Evolutionary conservation across 805 yeast genomes (phyloP), one percentile per base, ranked within the genome.

Genomic region (Zygosaccharomyces pseudorouxii): DNA sequence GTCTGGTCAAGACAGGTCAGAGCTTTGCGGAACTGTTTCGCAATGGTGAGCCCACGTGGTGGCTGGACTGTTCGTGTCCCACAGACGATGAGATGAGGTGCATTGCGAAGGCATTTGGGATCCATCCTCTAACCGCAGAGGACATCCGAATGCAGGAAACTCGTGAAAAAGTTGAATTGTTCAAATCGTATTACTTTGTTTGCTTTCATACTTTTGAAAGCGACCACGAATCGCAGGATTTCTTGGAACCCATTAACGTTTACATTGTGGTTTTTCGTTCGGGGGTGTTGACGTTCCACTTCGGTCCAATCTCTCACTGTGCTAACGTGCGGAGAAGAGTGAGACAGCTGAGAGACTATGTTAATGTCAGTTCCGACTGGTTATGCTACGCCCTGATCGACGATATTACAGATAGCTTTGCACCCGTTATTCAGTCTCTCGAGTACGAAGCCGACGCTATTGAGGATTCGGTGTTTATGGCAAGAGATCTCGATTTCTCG

Each of bases 71-170:
- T 64, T 74, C 81, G 37, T 85, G 96, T 62, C 98, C 99, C 5
- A 88, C 97, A 0, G 98, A 92, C 63, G 82, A 82, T 18, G 99
- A 93, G 69, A 89, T 93, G 96, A 86, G 86, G 63, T 82, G 87
- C 58, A 67, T 93, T 36, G 84, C 97, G 8, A 90, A 90, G 60
- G 93, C 97, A 0, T 92, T 92, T 68, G 96, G 97, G 8, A 88
- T 92, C 70, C 99, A 92, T 73, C 99, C 99, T 27, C 81, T 92
- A 74, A 92, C 99, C 0, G 89, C 97, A 1, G 99, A 92, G 71
- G 99, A 92, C 81, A 90, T 92, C 55, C 75, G 96, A 49, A 86
- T 89, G 80, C 96, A 90, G 71, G 99, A 92, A 71, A 81, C 96
- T 20, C 89, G 99, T 70, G 99, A 92, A 72, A 92, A 92, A 69